Evolutionary conservation across 345 rosid genomes (phyloP), one percentile per base, ranked within the genome.

Genomic region (Murraya koenigii): DNA sequence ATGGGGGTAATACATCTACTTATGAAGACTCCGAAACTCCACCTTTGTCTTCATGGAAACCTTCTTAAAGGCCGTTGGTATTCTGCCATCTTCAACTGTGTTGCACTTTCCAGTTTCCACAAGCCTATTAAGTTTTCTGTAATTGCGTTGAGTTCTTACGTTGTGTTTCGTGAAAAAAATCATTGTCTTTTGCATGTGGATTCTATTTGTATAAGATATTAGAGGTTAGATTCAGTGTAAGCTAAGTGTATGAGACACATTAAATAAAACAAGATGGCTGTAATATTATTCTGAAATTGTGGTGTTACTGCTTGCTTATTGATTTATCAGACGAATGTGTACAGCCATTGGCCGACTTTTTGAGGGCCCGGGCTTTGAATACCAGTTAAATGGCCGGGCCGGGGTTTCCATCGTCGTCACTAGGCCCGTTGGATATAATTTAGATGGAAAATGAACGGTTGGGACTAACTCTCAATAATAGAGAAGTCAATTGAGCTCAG

Each of bases 1-100:
- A 83, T 58, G 7, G 1, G 1, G 20, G 7, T 20, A 22, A 0
- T 28, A 0, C 38, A 3, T 0, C 69, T 4, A 86, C 93, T 2
- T 82, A 74, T 82, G 58, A 80, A 38, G 59, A 82, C 44, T 75
- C 88, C 0, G 90, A 89, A 10, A 91, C 93, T 35, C 93, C 91
- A 20, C 89, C 90, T 1, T 54, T 87, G 58, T 85, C 92, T 66
- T 88, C 90, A 66, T 90, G 92, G 93, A 82, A 86, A 80, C 69
- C 66, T 55, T 63, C 32, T 63, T 71, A 54, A 68, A 32, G 8
- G 38, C 38, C 3, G 8, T 63, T 17, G 8, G 36, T 32, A 32
- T 61, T 17, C 67, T 32, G 11, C 8, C 67, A 15, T 36, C 28
- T 25, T 63, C 15, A 0, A 44, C 49, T 4, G 0, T 44, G 49